Base-by-base conservation (phyloP, 2,329 filamentous ascomycete species). In the Verticillium dahliae region DNA sequence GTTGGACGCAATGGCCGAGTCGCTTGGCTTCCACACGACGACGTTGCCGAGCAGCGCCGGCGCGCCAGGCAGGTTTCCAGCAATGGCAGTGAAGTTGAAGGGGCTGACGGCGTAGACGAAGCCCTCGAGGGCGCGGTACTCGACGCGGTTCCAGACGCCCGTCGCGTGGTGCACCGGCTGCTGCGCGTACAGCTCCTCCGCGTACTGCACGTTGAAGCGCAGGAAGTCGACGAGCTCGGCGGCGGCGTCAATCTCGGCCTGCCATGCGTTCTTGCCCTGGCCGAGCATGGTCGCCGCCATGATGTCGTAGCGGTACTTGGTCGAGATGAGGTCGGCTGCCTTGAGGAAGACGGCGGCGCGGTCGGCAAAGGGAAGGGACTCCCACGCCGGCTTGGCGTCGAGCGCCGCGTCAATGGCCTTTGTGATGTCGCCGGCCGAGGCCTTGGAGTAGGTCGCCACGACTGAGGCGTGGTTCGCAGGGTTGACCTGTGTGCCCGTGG, bases 231-330 rank as follows among this genome's bases (percentile, higher is more conserved):
- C 89, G 69, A 96, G 78, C 81, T 99, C 95, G 9, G 94, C 94
- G 18, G 94, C 94, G 45, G 93, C 85, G 75, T 98, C 94, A 66
- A 98, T 98, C 82, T 99, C 94, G n/a, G 95, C 94, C 78, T 99
- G 94, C 92, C 92, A 98, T 57, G 91, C 92, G 75, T 97, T 98
- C 85, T 98, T 98, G 70, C 95, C 94, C 78, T 99, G 94, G 64
- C 94, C 95, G 37, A 97, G 81, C 86, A 98, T 97, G 14, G 95
- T 97, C 55, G 92, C 87, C 7, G 95, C 94, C 90, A 98, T 96
- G 69, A 99, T 86, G 61, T 97, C 92, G 77, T 97, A 97, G 72
- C 95, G 86, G 78, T 99, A 98, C 80, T 98, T 98, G 66, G 85
- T 90, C 60, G 90, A 82, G 68, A 99, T 86, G 65, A 99, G 81